phyloP scores from a whole-genome alignment of 129 eudicot species.

The Mikania micrantha region DNA sequence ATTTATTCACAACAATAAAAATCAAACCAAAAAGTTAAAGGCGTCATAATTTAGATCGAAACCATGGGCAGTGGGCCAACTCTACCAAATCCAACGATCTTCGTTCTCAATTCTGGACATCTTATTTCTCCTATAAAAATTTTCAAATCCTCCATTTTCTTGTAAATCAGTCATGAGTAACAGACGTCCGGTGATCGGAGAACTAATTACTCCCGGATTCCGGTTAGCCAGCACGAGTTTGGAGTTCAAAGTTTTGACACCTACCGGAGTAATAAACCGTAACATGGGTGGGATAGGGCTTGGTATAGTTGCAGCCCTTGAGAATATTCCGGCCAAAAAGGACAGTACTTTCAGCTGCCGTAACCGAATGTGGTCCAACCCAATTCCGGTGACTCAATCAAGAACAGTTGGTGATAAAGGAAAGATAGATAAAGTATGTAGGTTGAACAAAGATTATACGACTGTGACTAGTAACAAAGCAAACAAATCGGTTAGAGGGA shows the following conservation, averaged over 20 bases:
- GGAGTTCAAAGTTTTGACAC: conserved; percentile 47
- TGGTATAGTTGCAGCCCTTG: conserved; percentile 76
- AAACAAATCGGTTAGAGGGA: conserved; percentile 22
- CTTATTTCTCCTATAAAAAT: conserved; percentile 10
- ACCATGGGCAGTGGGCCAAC: conserved; percentile 57
- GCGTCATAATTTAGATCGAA: conserved; percentile 18
- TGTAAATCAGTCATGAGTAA: conserved; percentile 37
- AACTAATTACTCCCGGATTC: conserved; percentile 27
- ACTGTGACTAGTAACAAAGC: conserved; percentile 46
- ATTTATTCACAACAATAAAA: neutral
- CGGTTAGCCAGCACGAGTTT: conserved; percentile 29
- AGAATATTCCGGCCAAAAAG: conserved; percentile 30
- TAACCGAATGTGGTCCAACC: conserved; percentile 34
- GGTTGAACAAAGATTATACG: conserved; percentile 47
- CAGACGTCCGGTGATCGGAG: conserved; percentile 47
- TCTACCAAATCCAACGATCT: conserved; percentile 45
- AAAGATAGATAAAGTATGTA: conserved; percentile 11
- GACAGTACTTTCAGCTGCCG: neutral
- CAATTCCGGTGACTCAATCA: conserved; percentile 35
- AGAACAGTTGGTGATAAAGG: neutral
- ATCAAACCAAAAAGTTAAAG: conserved; percentile 3
- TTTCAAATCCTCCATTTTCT: neutral
- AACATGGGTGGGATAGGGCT: conserved; percentile 63
- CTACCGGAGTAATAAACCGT: conserved; percentile 36
- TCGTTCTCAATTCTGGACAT: neutral